Evolutionary conservation across 805 yeast species (phyloP), one percentile per base, ranked within the genome.

Genomic region (Spathaspora hagerdaliae): DNA sequence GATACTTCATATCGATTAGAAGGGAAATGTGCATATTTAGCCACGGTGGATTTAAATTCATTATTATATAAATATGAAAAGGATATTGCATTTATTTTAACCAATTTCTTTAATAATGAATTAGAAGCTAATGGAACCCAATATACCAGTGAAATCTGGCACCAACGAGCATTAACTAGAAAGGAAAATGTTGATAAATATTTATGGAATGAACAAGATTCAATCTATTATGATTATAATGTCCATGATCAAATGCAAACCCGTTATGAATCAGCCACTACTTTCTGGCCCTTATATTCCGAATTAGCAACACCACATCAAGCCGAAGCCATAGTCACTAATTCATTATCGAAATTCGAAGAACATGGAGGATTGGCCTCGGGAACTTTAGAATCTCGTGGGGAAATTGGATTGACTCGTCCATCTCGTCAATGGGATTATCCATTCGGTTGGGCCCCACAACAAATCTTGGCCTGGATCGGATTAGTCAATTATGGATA

Each of bases 401-500:
- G 96, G 35, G 79, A 74, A 26, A 67, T 87, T 33, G 79, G 84
- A 1, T 64, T 86, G 13, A 73, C 78, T 37, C 73, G 89, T 56
- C 97, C 96, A n/a, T 80, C 85, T 10, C 75, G 98, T 63, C 99
- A 92, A 67, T 92, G 99, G 99, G 99, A 92, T 63, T 94, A 85
- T 63, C 99, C 99, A 2, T 88, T 71, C 59, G 98, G 98, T 1
- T 92, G 99, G 99, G 97, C 98, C 0, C 98, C 99, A 3, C 98
- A 94, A 61, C 99, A 92, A 65, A 87, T 92, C 13, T 63, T 92
- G 44, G 92, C 96, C 1, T 92, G 99, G 99, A 78, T 78, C 38
- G 98, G 97, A 0, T 72, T 92, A 31, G 55, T 63, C 27, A 77
- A 82, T 43, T 94, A 92, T 60, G 94, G 91, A 0, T 87, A 74